These are phyloP conservation scores for Crepidotus variabilis DNA, from an alignment of 768 basidiomycete species.

Conservation along the genomic window DNA sequence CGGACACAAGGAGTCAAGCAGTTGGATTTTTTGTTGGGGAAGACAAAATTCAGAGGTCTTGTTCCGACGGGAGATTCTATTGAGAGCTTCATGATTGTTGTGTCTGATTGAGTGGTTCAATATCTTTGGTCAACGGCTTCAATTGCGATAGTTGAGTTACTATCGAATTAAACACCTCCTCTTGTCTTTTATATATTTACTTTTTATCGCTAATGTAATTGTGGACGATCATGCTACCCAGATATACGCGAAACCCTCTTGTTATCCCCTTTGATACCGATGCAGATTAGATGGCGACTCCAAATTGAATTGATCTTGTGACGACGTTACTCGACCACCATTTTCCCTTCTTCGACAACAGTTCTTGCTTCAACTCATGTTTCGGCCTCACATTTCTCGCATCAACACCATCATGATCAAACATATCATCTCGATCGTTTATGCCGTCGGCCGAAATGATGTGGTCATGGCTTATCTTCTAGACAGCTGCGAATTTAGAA, in stretches of 20 bases:
- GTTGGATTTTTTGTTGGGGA: slow-evolving; percentile 53
- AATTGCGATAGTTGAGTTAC: background rate
- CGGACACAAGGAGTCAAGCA: slow-evolving; percentile 51
- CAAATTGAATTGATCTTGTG: no score
- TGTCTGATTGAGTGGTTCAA: slow-evolving; percentile 7
- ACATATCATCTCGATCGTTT: background rate
- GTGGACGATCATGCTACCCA: no score
- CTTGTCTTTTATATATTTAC: no score
- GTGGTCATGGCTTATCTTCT: background rate
- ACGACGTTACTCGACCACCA: no score
- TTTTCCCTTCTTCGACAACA: no score
- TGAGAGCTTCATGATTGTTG: slow-evolving; percentile 32
- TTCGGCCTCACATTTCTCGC: no score
- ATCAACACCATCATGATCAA: background rate
- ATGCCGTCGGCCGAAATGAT: background rate
- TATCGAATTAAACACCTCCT: no score
- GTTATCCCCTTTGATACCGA: no score
- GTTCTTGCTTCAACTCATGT: no score
- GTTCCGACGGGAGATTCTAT: slow-evolving; percentile 35
- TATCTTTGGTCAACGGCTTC: background rate
- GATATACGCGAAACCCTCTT: no score
- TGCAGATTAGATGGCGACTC: no score
- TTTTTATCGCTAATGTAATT: no score
- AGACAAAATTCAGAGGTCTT: slow-evolving; percentile 45
- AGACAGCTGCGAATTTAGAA: background rate